Evolutionary conservation across 148 eudicot species (phyloP), one percentile per base, ranked within the genome.

Genomic region (Limonium bicolor): DNA sequence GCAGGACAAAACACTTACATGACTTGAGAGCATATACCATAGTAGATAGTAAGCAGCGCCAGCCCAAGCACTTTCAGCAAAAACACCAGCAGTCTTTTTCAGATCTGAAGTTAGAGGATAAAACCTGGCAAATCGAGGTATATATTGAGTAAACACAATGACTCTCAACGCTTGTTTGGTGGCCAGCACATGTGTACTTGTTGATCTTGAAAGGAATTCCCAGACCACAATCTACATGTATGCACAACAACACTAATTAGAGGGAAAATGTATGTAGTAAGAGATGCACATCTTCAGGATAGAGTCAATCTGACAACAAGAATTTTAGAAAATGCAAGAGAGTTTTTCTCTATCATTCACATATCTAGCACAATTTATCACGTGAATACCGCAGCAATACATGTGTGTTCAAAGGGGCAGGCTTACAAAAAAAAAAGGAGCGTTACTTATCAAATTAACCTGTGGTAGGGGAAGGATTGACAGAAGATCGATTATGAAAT

Each of bases 11-110:
- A 2, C 4, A 41, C 78, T 62, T 68, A 79, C 87, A 71, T 79
- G 87, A 40, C 87, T 75, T 21, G 87, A 77, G 51, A 79, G 76
- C 63, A 79, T 8, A 53, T 68, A 79, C 78, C 72, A 69, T 39
- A 79, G 30, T 59, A 79, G 56, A 62, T 79, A 79, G 53, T 74
- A 79, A 21, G 73, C 87, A 37, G 87, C 87, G 51, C 87, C 87
- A 42, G 87, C 87, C 82, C 82, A 79, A 45, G 87, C 82, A 50
- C 73, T 67, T 46, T 79, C 87, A 23, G 82, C 78, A 53, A 79
- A 71, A 24, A 66, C 82, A 20, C 87, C 87, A 0, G 76, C 68
- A 4, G 74, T 56, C 58, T 69, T 79, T 61, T 74, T 79, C 53
- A 79, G 56, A 51, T 79, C 76, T 13, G 82, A 71, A 55, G 54